Base-by-base conservation (phyloP, 139 green algal species). In the Asterochloris erici region DNA sequence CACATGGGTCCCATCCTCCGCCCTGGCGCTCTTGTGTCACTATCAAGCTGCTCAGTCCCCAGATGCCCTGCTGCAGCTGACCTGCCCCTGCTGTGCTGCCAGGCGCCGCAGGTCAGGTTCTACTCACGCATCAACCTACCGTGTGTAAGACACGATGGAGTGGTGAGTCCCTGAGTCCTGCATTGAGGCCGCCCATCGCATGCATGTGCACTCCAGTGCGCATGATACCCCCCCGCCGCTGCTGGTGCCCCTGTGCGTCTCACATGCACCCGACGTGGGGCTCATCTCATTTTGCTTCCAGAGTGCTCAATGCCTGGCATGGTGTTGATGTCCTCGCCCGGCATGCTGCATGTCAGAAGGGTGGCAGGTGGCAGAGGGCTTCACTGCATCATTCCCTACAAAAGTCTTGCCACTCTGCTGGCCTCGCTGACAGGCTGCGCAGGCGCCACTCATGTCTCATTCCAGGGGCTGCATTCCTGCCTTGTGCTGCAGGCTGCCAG, bases 41-140 rank as follows among this genome's bases (percentile, higher is more conserved):
- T 6, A 54, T 10, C 38, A 54, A 54, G 4, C 6, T 54, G 38
- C 38, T 6, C 6, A 54, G 38, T 54, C 38, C 38, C 6, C 38
- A 54, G 38, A 54, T 10, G 6, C 38, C 38, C 6, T 54, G 38
- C 38, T 54, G 38, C 38, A 54, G 38, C 38, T 54, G 38, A 54
- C 38, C 38, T 54, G 38, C 38, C 38, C 38, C 38, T 54, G 38
- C 6, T 54, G 38, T 54, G 38, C 38, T 54, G 38, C 38, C 81
- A 87, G 74, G n/a, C 90, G 0, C 92, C 92, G 0, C 83, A 77
- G 61, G 78, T 94, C 24, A 91, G 86, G 63, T 96, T 96, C 84
- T 80, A 89, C 28, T 93, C 88, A 12, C 88, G 89, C 24, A 89
- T 98, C 73, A 96, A 97, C 83, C 83, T 96, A 73, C 70, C 82